Conservation (phyloP, 1,139 yeast species). For the Saccharomyces hybrid region DNA sequence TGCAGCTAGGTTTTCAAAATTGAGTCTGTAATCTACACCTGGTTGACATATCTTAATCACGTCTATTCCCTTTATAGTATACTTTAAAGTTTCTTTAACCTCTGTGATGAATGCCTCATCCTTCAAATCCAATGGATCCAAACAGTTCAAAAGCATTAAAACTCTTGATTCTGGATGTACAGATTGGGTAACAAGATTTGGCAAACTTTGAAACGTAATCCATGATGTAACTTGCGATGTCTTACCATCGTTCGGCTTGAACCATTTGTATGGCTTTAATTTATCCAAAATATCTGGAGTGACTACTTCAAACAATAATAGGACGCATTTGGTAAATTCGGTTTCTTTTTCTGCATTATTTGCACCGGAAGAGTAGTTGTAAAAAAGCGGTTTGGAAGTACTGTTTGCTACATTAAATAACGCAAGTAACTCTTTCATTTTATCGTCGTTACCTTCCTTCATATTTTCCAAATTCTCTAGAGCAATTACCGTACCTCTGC, state of each 20-base stretch:
- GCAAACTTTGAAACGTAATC: slow-evolving; percentile 29
- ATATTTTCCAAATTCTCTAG: neutral
- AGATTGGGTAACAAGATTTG: slow-evolving; percentile 19
- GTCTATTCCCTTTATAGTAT: slow-evolving; percentile 49
- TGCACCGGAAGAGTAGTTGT: neutral
- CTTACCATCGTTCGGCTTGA: slow-evolving; percentile 20
- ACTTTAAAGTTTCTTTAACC: slow-evolving; percentile 44
- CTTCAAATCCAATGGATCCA: slow-evolving; percentile 56
- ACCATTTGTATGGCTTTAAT: slow-evolving; percentile 15
- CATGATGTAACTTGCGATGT: slow-evolving; percentile 17
- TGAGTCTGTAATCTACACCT: slow-evolving; percentile 40
- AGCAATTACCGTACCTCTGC: slow-evolving; percentile 19
- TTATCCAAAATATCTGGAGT: slow-evolving; percentile 1
- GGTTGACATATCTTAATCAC: slow-evolving; percentile 64
- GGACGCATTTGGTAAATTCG: slow-evolving; percentile 5
- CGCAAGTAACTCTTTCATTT: slow-evolving; percentile 1
- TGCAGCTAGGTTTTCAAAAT: slow-evolving; percentile 35
- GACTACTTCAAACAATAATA: slow-evolving; percentile 4
- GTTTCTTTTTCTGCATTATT: slow-evolving; percentile 3
- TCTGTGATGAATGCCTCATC: slow-evolving; percentile 46
- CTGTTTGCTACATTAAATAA: neutral
- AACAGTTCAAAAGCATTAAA: slow-evolving; percentile 56
- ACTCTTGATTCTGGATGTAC: slow-evolving; percentile 40
- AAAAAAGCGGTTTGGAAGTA: neutral
- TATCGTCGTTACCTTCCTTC: slow-evolving; percentile 7